A percentile compares a stretch with the other conserved stretches of the same genome.
These are phyloP conservation scores for Aspergillus fischeri DNA, from an alignment of 2,329 filamentous ascomycete genomes.

Conservation along the genomic window DNA sequence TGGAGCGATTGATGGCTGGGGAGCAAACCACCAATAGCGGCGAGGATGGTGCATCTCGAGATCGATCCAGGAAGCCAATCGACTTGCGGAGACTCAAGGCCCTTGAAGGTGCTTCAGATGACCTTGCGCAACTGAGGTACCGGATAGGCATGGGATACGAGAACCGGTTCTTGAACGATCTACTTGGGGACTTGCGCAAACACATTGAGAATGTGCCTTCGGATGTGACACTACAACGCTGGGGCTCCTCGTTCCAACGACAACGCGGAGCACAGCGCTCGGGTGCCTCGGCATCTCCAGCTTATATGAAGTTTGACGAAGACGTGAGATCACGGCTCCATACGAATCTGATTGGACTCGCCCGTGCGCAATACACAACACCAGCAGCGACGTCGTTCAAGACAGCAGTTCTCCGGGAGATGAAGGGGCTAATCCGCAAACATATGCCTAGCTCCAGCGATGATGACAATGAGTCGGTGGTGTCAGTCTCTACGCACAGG, in stretches of 20 bases:
- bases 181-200: slow-evolving; percentile 74
- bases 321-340: slow-evolving; percentile 67
- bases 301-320: slow-evolving; percentile 71
- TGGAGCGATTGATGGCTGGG: slow-evolving; percentile 78
- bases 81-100: slow-evolving; percentile 76
- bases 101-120: slow-evolving; percentile 72
- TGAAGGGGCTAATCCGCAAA: slow-evolving; percentile 76
- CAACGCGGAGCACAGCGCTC: slow-evolving; percentile 64
- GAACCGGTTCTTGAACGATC: slow-evolving; percentile 67
- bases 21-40: slow-evolving; percentile 46
- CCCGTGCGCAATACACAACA: slow-evolving; percentile 73
- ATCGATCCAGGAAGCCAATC: slow-evolving; percentile 45
- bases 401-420: slow-evolving; percentile 77
- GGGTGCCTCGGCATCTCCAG: slow-evolving; percentile 66
- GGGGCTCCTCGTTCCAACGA: slow-evolving; percentile 73
- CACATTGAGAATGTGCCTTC: slow-evolving; percentile 71
- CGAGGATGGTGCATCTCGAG: slow-evolving; percentile 21
- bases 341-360: slow-evolving; percentile 71
- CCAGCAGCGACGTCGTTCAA: slow-evolving; percentile 80
- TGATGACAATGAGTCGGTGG: slow-evolving; percentile 86
- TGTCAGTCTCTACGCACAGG: slow-evolving; percentile 74
- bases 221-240: slow-evolving; percentile 74
- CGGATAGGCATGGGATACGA: slow-evolving; percentile 88
- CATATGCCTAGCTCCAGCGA: slow-evolving; percentile 90
- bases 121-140: slow-evolving; percentile 69